Evolutionary conservation across 2,329 filamentous ascomycete species (phyloP).

Genomic region (Fusarium tricinctum): DNA sequence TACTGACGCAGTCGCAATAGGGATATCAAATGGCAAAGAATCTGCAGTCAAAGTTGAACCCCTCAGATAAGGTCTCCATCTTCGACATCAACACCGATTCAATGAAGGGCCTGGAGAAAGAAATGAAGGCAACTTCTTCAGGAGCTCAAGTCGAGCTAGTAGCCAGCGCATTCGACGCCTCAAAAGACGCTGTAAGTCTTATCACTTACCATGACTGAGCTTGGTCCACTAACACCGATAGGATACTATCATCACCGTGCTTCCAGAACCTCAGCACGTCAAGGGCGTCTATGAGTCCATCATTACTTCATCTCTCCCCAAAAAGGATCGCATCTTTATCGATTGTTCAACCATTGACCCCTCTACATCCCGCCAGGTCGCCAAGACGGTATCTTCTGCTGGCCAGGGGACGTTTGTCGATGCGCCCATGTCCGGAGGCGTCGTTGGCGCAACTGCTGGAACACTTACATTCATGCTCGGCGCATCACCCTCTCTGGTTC

Average conservation of each 20-base stretch:
- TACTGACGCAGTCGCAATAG: conserved; percentile 51
- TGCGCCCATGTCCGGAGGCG: conserved; percentile 96
- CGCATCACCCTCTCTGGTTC: conserved; percentile 70
- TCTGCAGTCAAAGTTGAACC: conserved; percentile 68
- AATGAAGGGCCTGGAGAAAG: conserved; percentile 61
- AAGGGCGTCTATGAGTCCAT: conserved; percentile 85
- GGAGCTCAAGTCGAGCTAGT: conserved; percentile 64
- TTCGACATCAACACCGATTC: conserved; percentile 70
- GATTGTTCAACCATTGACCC: conserved; percentile 98
- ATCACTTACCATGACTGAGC: conserved; percentile 16
- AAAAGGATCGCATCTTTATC: conserved; percentile 83
- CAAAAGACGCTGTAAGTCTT: conserved; percentile 65
- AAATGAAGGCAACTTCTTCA: conserved; percentile 60
- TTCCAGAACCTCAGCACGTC: conserved; percentile 91
- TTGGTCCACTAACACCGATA: conserved; percentile 56
- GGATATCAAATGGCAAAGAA: conserved; percentile 75
- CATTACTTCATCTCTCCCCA: conserved; percentile 67
- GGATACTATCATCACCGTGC: conserved; percentile 89
- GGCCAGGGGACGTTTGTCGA: conserved; percentile 86
- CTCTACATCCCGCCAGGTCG: conserved; percentile 82
- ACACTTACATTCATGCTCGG: conserved; percentile 98
- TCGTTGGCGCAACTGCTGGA: conserved; percentile 88
- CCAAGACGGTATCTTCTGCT: conserved; percentile 73
- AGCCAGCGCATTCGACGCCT: conserved; percentile 62
- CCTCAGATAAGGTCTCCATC: conserved; percentile 65